These are phyloP conservation scores for Durotheca rogersii DNA, from an alignment of 495 filamentous ascomycete species.

Conservation along the genomic window DNA sequence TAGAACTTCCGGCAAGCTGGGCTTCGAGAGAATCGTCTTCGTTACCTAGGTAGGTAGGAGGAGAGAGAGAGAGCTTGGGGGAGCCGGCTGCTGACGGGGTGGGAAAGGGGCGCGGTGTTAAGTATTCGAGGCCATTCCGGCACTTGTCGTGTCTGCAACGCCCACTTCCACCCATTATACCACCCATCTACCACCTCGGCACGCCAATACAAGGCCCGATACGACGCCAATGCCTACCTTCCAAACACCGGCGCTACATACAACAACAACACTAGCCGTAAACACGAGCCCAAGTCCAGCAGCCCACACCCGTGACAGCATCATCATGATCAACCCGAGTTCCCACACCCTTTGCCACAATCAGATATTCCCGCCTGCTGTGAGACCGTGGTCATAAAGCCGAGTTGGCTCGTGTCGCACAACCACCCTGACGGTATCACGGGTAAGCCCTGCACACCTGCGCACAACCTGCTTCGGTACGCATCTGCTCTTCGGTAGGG, in stretches of 20 bases:
- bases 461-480: background rate
- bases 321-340: slow-evolving; percentile 19
- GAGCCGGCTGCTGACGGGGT: too few relatives aligned
- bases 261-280: slow-evolving; percentile 2
- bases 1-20: background rate
- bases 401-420: slow-evolving; percentile 21
- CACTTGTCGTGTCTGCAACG: too few relatives aligned
- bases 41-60: too few relatives aligned
- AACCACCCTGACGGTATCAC: slow-evolving; percentile 22
- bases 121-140: too few relatives aligned
- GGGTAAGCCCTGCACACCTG: slow-evolving; percentile 16
- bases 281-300: slow-evolving; percentile 27
- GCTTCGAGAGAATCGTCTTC: too few relatives aligned
- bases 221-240: background rate
- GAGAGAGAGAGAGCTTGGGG: too few relatives aligned
- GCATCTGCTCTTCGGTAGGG: too few relatives aligned
- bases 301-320: slow-evolving; percentile 21
- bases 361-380: slow-evolving; percentile 21
- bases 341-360: slow-evolving; percentile 30
- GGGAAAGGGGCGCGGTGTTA: too few relatives aligned
- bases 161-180: too few relatives aligned
- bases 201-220: too few relatives aligned
- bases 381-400: slow-evolving; percentile 24
- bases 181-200: too few relatives aligned
- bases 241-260: background rate